Evolutionary conservation across 2,329 filamentous ascomycete species (phyloP).

Genomic region (Beauveria bassiana): DNA sequence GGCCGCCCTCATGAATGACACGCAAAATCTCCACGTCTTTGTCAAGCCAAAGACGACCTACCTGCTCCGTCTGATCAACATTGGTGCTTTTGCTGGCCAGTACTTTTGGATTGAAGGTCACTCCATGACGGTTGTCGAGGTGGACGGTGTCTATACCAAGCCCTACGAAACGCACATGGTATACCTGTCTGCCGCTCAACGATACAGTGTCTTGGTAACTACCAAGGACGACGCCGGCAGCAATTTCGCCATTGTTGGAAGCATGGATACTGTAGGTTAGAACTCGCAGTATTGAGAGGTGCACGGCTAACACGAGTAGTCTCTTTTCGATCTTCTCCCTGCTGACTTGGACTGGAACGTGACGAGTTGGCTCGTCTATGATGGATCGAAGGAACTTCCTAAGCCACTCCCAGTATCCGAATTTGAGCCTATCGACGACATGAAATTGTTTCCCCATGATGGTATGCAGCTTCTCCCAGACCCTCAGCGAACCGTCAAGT

Average conservation of each 20-base stretch:
- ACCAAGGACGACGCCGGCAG: slow-evolving; percentile 51
- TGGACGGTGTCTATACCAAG: slow-evolving; percentile 64
- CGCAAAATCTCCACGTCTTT: slow-evolving; percentile 47
- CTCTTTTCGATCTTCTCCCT: slow-evolving; percentile 62
- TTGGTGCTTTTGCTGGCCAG: slow-evolving; percentile 62
- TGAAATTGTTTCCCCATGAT: slow-evolving; percentile 62
- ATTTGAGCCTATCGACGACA: slow-evolving; percentile 66
- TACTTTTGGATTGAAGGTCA: slow-evolving; percentile 63
- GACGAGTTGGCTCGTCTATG: slow-evolving; percentile 57
- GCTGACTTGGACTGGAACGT: slow-evolving; percentile 59
- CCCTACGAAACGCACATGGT: slow-evolving; percentile 52
- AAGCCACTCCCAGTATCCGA: slow-evolving; percentile 44
- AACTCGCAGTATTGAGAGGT: neutral
- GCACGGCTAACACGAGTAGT: slow-evolving; percentile 35
- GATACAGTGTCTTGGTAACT: slow-evolving; percentile 54
- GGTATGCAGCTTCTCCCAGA: slow-evolving; percentile 50
- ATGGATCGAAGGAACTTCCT: slow-evolving; percentile 28
- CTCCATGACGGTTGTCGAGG: slow-evolving; percentile 61
- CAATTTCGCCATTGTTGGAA: slow-evolving; percentile 62
- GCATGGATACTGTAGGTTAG: slow-evolving; percentile 55
- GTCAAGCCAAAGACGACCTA: slow-evolving; percentile 65
- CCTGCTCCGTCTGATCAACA: slow-evolving; percentile 63
- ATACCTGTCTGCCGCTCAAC: slow-evolving; percentile 61
- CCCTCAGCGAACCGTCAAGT: slow-evolving; percentile 54
- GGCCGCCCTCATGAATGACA: slow-evolving; percentile 64